phyloP scores from a whole-genome alignment of 1,139 yeast genomes.

The Kluyveromyces sp. region DNA sequence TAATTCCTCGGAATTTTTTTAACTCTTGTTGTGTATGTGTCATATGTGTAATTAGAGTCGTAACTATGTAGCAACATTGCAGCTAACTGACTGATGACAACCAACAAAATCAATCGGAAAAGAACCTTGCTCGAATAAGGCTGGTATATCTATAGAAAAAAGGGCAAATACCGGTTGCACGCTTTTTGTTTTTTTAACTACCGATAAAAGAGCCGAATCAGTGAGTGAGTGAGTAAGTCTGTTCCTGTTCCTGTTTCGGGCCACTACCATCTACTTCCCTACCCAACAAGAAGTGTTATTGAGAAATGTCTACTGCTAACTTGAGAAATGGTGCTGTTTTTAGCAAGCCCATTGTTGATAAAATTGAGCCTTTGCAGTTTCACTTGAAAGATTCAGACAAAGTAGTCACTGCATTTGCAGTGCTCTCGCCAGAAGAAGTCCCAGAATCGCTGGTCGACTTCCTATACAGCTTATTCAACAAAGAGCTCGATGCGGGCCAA shows the following conservation, averaged over 20 bases:
- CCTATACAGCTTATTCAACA: slow-evolving; percentile 69
- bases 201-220: too few relatives aligned
- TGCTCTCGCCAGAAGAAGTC: slow-evolving; percentile 46
- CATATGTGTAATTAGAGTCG: not conserved
- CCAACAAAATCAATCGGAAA: too few relatives aligned
- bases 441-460: slow-evolving; percentile 68
- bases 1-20: not conserved
- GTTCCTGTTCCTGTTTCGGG: too few relatives aligned
- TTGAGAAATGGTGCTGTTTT: slow-evolving; percentile 24
- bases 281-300: too few relatives aligned
- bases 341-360: slow-evolving; percentile 22
- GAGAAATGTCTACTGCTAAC: slow-evolving; percentile 2
- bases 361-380: slow-evolving; percentile 44
- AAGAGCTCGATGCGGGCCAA: slow-evolving; percentile 76
- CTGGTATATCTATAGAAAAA: too few relatives aligned
- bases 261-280: too few relatives aligned
- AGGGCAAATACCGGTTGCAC: too few relatives aligned
- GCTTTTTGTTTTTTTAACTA: too few relatives aligned
- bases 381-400: slow-evolving; percentile 68
- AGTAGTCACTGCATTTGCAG: slow-evolving; percentile 77
- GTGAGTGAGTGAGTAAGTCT: too few relatives aligned
- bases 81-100: too few relatives aligned
- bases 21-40: not conserved
- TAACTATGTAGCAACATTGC: too few relatives aligned
- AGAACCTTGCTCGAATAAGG: too few relatives aligned